Evolutionary conservation across 768 basidiomycete species (phyloP), one percentile per base, ranked within the genome.

Genomic region (Collybiopsis luxurians): DNA sequence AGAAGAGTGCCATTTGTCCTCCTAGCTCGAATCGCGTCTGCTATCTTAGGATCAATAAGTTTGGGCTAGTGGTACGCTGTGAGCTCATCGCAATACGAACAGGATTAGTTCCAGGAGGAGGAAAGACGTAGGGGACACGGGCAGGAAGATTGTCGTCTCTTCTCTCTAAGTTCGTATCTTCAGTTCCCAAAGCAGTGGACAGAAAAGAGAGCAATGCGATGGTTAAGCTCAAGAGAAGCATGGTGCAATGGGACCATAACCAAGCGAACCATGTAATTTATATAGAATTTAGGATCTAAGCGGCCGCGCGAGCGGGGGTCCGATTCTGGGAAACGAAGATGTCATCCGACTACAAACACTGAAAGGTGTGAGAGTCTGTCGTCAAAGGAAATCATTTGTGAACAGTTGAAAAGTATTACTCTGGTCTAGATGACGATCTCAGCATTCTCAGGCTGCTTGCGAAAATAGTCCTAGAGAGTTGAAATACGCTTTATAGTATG

Each of bases 61-160:
- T 3, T 2, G 17, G 17, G 28, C 2, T 2, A 49, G 10, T 2
- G 15, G 31, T 1, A 6, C 12, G 3, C 19, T 4, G 9, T n/a
- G 28, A 7, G n/a, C 15, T 11, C 15, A 30, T 34, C 2, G 19
- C 31, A 31, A n/a, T 12, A 42, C 51, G 10, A n/a, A 53, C 51
- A 13, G 53, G 42, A 46, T 44, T 26, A 45, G 53, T 55, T 46
- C 53, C 53, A 43, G 75, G 75, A 3, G 68, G 49, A 2, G 76
- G 76, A 52, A 76, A 73, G 6, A 76, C 62, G 34, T 78, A 78
- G 3, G 76, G 76, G 30, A 78, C 72, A 17, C 76, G 71, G 19
- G 76, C 75, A 47, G 76, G 74, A 27, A 73, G 60, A 43, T 73
- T 65, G 58, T 73, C 69, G 53, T 78, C 75, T 26, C 74, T 66